These are phyloP conservation scores for Cichorium intybus DNA, from an alignment of 140 eudicot genomes.

Conservation along the genomic window DNA sequence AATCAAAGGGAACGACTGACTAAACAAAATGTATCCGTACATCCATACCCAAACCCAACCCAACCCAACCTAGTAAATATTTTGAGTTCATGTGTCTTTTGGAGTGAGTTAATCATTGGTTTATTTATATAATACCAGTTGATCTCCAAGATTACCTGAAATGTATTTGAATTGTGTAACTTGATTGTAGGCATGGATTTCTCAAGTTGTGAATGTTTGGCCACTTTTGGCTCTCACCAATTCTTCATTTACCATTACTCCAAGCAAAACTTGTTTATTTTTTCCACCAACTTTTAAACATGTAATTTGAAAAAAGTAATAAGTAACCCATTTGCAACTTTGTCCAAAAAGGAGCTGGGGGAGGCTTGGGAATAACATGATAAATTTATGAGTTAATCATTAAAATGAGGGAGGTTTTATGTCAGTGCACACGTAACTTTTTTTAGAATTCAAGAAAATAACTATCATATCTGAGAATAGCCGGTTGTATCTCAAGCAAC, in stretches of 20 bases:
- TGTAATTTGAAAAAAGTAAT: no score
- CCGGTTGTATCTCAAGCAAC: no score
- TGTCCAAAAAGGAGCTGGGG: no score
- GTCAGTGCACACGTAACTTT: no score
- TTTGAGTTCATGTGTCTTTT: conserved; percentile 17
- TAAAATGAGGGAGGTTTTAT: no score
- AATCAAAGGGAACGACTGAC: conserved; percentile 28
- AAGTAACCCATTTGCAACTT: no score
- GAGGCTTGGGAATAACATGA: no score
- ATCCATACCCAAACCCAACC: conserved; percentile 16
- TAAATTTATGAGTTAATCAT: no score
- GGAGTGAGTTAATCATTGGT: conserved; percentile 39
- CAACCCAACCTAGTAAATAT: conserved; percentile 30
- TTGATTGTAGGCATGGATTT: conserved; percentile 33
- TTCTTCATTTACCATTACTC: neutral
- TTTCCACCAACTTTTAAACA: no score
- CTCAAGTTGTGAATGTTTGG: conserved; percentile 21
- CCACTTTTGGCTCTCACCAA: neutral
- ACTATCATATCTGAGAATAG: no score
- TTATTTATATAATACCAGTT: conserved; percentile 33
- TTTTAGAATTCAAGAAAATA: no score
- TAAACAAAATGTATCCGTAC: conserved; percentile 26
- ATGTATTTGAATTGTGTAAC: conserved; percentile 35
- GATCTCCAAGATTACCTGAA: conserved; percentile 17
- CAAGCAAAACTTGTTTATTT: neutral